Evolutionary conservation across 495 filamentous ascomycete genomes (phyloP).

Genomic region (Lasiosphaeris hirsuta): DNA sequence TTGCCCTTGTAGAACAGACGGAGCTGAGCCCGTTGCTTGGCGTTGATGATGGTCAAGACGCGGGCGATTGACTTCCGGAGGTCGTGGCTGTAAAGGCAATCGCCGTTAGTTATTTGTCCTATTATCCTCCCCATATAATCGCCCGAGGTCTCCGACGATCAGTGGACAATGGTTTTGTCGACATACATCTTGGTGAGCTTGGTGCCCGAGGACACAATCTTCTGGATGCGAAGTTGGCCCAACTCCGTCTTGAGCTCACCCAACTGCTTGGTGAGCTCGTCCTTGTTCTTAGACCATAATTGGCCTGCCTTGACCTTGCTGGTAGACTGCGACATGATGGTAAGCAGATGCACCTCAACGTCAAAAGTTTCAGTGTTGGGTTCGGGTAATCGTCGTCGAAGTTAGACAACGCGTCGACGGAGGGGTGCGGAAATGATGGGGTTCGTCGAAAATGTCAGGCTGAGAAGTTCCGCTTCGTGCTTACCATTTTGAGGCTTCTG

Average conservation of each 20-base stretch:
- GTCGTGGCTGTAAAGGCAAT: constrained; percentile 68
- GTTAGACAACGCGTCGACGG: constrained; percentile 4
- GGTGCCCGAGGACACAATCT: constrained; percentile 87
- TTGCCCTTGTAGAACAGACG: constrained; percentile 99
- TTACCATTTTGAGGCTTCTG: constrained; percentile 31
- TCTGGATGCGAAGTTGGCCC: constrained; percentile 88
- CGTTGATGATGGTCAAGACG: constrained; percentile 98
- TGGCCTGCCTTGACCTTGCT: constrained; percentile 89
- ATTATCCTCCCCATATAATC: not conserved
- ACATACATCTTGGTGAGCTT: constrained; percentile 98
- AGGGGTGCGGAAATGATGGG: constrained; percentile 2
- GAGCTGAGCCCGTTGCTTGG: constrained; percentile 95
- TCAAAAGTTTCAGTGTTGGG: constrained; percentile 1
- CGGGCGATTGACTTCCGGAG: constrained; percentile 99
- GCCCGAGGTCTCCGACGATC: constrained; percentile 2
- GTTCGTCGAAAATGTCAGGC: not conserved
- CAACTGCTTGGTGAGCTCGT: constrained; percentile 87
- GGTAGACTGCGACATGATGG: constrained; percentile 60
- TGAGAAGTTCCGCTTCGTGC: not conserved
- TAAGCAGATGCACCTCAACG: constrained; percentile 23
- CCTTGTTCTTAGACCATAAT: constrained; percentile 99
- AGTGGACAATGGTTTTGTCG: constrained; percentile 14
- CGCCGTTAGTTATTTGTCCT: not conserved
- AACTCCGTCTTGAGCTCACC: constrained; percentile 93
- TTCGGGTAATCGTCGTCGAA: not conserved